A percentile compares a stretch with the other conserved stretches of the same genome.
phyloP scores from a whole-genome alignment of 2,329 filamentous ascomycete genomes.

The Colletotrichum camelliae region DNA sequence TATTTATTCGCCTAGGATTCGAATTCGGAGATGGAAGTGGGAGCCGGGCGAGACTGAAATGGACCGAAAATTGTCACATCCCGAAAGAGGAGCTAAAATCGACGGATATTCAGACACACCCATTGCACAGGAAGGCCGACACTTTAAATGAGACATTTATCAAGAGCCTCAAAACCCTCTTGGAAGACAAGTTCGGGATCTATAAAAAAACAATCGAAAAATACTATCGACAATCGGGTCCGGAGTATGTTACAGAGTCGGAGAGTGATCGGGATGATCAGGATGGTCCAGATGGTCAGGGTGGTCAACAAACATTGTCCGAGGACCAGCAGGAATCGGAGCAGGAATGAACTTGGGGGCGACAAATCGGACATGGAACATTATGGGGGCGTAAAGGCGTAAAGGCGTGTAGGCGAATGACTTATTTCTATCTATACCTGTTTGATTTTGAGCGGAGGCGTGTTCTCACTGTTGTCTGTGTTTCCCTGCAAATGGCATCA shows the following conservation, averaged over 20 bases:
- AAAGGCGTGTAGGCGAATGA: not conserved
- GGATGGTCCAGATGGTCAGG: not conserved
- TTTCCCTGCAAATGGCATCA: not conserved
- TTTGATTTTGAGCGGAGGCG: not conserved
- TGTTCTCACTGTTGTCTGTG: not conserved
- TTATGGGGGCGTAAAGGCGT: not conserved
- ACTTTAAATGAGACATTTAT: not conserved
- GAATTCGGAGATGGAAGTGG: not conserved
- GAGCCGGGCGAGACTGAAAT: not conserved
- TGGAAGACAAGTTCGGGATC: not conserved
- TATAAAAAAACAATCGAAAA: not conserved
- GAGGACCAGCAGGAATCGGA: no score
- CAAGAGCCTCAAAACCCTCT: not conserved
- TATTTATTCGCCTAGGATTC: not conserved
- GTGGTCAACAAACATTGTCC: not conserved
- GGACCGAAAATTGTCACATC: not conserved
- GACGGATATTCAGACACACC: not conserved
- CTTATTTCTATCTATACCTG: not conserved
- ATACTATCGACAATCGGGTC: not conserved
- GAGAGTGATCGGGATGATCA: not conserved
- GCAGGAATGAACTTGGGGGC: not conserved
- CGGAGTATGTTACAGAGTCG: not conserved
- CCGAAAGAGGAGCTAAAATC: not conserved
- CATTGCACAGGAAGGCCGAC: not conserved
- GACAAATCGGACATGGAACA: not conserved